Evolutionary conservation across 305 asterid species (phyloP), one percentile per base, ranked within the genome.

Genomic region (Fraxinus greggii): DNA sequence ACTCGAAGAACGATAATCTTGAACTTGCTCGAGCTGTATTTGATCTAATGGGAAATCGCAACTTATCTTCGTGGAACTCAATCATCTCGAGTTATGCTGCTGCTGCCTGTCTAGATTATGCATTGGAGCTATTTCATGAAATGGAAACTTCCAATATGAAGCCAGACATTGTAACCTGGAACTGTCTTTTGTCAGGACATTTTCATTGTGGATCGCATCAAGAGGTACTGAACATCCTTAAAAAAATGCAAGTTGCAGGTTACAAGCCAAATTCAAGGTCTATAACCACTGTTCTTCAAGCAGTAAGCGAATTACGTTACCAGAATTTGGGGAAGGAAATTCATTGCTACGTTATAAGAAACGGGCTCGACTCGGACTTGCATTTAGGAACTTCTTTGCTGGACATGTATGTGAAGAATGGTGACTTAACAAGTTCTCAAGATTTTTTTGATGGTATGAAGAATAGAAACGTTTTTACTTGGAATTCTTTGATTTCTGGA

Each of bases 401-500:
- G 51, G 93, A 90, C 80, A 88, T 87, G 96, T 90, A 90, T 85
- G 91, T 87, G 81, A 90, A 92, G 86, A 89, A 86, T 61, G 83
- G 79, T 21, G 83, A 85, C 82, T 81, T 92, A 35, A 74, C 76
- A 32, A 80, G 79, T 80, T 94, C 94, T 56, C 86, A 54, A 78
- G 80, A 82, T 35, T 87, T 87, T 82, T 90, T 92, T 76, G 85
- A 87, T 78, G 40, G 81, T 78, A 84, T 89, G 88, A 78, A 40
- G 79, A 84, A 79, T 29, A 86, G 82, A 80, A 89, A 89, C 56
- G 35, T 85, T 80, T 87, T 85, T 79, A 84, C 90, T 78, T 92
- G 94, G 94, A 92, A 90, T 81, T 81, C 93, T 23, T 81, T 90
- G 85, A 85, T 92, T 61, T 88, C 92, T 5, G 94, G 94, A 9